Evolutionary conservation across 2,329 filamentous ascomycete genomes (phyloP), one percentile per base, ranked within the genome.

Genomic region (Hypoxylon sp.): DNA sequence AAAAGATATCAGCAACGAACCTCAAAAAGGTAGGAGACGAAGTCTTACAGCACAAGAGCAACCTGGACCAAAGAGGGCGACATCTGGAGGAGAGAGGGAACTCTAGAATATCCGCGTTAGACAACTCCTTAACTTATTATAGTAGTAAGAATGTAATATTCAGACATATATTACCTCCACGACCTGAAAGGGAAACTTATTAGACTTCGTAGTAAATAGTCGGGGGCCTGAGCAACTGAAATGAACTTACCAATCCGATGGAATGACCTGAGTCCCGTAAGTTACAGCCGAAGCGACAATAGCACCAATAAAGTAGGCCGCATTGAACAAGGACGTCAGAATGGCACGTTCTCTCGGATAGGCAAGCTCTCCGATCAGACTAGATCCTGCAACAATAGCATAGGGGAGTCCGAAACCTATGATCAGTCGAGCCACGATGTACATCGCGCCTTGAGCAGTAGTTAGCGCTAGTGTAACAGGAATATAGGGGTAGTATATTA

Each of bases 361-460:
- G 1, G 82, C 86, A 25, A 89, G 78, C 72, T 89, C 87, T 75
- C 86, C 87, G 27, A 89, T 85, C 52, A 89, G 76, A 32, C 84
- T 81, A 0, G 87, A 85, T 3, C 84, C 87, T 1, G 85, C 83
- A 32, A 88, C 84, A 65, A 88, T 88, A 63, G 83, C 84, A 68
- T 86, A 87, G 0, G 85, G 83, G 50, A 89, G 86, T n/a, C 87
- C 87, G 23, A 85, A 83, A 14, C 87, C 87, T n/a, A 89, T 82
- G 25, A 89, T 78, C 62, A 87, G 81, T 59, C 87, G 84, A 11
- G 87, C 81, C 19, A 88, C 77, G 66, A 89, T 85, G 70, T 88
- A 90, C 87, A 88, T 89, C 37, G 75, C 83, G 29, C 81, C 83
- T 85, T 47, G n/a, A 7, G 43, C 11, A 2, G 7, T 7, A 2